These are phyloP conservation scores for Aethionema arabicum DNA, from an alignment of 345 rosid genomes.

Conservation along the genomic window DNA sequence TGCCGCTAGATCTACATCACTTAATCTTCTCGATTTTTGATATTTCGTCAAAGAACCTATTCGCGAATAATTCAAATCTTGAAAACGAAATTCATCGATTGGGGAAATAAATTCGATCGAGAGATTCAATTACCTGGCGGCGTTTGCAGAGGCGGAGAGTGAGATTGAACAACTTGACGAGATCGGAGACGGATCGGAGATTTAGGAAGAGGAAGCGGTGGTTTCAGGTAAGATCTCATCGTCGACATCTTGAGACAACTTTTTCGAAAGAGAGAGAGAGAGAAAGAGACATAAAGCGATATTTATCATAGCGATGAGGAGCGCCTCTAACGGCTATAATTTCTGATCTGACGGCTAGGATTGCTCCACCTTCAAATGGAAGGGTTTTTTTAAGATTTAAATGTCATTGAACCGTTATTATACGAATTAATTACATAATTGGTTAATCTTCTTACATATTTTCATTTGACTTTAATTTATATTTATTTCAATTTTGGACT, in stretches of 20 bases:
- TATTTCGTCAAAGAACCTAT: constrained; percentile 58
- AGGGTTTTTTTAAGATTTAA: background rate
- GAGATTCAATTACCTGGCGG: constrained; percentile 55
- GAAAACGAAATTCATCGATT: background rate
- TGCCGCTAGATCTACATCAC: constrained; percentile 38
- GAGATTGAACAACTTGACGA: constrained; percentile 51
- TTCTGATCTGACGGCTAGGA: constrained; percentile 42
- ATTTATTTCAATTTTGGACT: no score
- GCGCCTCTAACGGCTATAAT: constrained; percentile 54
- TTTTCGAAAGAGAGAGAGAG: background rate
- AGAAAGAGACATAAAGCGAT: background rate
- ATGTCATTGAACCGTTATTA: constrained; percentile 1
- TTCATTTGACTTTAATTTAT: no score
- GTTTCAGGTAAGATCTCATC: constrained; percentile 61
- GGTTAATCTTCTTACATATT: no score
- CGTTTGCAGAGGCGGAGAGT: constrained; percentile 44
- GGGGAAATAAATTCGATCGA: no score
- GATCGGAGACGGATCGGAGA: constrained; percentile 67
- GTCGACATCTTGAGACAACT: constrained; percentile 44
- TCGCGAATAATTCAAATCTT: background rate
- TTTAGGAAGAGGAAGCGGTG: constrained; percentile 71
- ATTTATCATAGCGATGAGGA: constrained; percentile 24
- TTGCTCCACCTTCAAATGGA: constrained; percentile 29
- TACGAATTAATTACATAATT: no score
- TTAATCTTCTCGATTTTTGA: constrained; percentile 43